Evolutionary conservation across 257 asterid genomes (phyloP), one percentile per base, ranked within the genome.

Genomic region (Ehretia macrophylla): DNA sequence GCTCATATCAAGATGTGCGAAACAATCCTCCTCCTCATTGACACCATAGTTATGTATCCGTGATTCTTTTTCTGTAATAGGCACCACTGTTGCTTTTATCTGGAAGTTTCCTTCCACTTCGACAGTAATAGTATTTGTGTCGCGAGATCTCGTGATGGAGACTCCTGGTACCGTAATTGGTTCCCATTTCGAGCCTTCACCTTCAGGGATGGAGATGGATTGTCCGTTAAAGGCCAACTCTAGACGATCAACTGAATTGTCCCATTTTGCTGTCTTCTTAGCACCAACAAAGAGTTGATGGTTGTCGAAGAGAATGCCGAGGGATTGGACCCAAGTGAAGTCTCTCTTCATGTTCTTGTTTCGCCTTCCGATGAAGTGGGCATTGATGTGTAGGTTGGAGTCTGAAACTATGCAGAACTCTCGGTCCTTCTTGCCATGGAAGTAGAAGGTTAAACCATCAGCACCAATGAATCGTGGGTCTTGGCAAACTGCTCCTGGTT

Each of bases 241-340:
- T 1, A 90, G 65, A 14, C 71, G 91, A 75, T 90, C 96, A 8
- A 75, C 44, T 5, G 78, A 60, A 13, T 75, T 51, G 65, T 79
- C 76, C 97, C 95, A 87, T 0, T 73, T 66, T 14, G 91, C 64
- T 8, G 97, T 85, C 55, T 80, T 87, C 55, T 71, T 73, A 58
- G 95, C 88, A 21, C 84, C 93, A 0, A 87, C 20, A 8, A 58
- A 80, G 63, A 90, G 53, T 65, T 66, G 82, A 46, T 90, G 90
- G 69, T 57, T 62, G 75, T 70, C 75, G 49, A 77, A 87, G 52
- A 87, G 88, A 68, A 90, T 85, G 17, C 96, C 97, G 0, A 85
- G 88, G n/a, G 96, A 87, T 18, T 90, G 83, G 13, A 90, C 87
- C 97, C 97, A 90, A 20, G 93, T 90, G 53, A 87, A 90, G 83